These are phyloP conservation scores for Trichophyton simii DNA, from an alignment of 2,329 filamentous ascomycete species.

Conservation along the genomic window DNA sequence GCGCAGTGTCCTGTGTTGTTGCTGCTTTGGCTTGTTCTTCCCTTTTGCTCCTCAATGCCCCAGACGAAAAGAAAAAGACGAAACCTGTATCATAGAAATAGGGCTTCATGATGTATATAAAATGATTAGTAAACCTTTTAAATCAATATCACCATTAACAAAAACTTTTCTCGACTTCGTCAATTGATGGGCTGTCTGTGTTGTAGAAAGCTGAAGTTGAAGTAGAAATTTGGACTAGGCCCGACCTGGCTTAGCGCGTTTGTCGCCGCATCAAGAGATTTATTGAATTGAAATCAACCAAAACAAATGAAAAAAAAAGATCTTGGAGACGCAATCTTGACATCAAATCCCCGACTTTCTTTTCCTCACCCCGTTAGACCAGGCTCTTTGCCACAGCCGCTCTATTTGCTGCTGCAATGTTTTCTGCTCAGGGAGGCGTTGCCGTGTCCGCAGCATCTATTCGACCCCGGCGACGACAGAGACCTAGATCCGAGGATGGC, in stretches of 20 bases:
- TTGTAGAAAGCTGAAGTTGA: not conserved
- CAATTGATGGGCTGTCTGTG: not conserved
- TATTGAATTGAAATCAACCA: not conserved
- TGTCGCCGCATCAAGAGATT: not conserved
- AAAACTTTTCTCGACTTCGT: not conserved
- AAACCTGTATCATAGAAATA: not conserved
- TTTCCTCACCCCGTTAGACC: not conserved
- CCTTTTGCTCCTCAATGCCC: not conserved
- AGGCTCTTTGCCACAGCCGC: not conserved
- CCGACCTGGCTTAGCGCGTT: not conserved
- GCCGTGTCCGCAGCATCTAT: constrained; percentile 10
- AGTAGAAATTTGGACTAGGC: not conserved
- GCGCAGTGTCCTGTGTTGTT: not conserved
- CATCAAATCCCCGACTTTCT: not conserved
- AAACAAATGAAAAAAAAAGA: not conserved
- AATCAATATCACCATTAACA: not conserved
- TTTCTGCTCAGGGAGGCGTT: not conserved
- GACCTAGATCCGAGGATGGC: constrained; percentile 32
- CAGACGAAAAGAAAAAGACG: not conserved
- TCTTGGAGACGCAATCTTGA: not conserved
- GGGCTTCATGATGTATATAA: constrained; percentile 1
- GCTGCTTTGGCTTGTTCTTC: not conserved
- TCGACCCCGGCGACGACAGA: constrained; percentile 26
- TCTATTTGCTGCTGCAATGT: not conserved
- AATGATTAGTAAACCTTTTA: not conserved